Base-by-base conservation (phyloP, 2,329 filamentous ascomycete species). In the Purpureocillium takamizusanense region DNA sequence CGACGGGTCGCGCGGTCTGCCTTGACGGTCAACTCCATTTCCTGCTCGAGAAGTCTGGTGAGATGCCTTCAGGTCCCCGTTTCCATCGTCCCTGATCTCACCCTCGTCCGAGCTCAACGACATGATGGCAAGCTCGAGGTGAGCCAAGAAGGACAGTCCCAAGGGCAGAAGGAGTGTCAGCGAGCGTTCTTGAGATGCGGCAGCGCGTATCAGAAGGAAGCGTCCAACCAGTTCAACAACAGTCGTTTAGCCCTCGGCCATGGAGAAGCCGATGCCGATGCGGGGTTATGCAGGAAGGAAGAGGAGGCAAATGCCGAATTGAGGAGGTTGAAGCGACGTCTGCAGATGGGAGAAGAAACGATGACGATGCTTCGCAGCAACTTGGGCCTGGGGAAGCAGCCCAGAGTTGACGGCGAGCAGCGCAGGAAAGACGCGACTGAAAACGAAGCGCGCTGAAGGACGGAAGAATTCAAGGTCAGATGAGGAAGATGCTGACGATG, bases 1-100 rank as follows among this genome's bases (percentile, higher is more conserved):
- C 46, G 76, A 78, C 56, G 75, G 74, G 51, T 66, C 57, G 71
- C 70, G 75, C 67, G 66, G 74, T 89, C 87, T 94, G 84, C 83
- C 76, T 74, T 73, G 79, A 78, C 83, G 84, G 86, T 94, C 85
- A 94, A 94, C 81, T 77, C 75, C 80, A 77, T 70, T 81, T 82
- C 79, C 75, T 76, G 81, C 78, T 74, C 76, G 67, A 28, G 64
- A 74, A 74, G 73, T 74, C 71, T 74, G 81, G 78, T 81, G 83
- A 82, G 83, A 85, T 92, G 86, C 86, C 86, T 92, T 92, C 63
- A 65, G 66, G 54, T 69, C 59, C 57, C 60, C 60, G 72, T 71
- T 74, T 65, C 74, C 72, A 66, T 76, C 76, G 66, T 89, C 85
- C 61, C 83, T 67, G 63, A 90, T 87, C 71, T 94, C 87, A 67